These are phyloP conservation scores for Biscogniauxia marginata DNA, from an alignment of 2,329 filamentous ascomycete genomes.

Conservation along the genomic window DNA sequence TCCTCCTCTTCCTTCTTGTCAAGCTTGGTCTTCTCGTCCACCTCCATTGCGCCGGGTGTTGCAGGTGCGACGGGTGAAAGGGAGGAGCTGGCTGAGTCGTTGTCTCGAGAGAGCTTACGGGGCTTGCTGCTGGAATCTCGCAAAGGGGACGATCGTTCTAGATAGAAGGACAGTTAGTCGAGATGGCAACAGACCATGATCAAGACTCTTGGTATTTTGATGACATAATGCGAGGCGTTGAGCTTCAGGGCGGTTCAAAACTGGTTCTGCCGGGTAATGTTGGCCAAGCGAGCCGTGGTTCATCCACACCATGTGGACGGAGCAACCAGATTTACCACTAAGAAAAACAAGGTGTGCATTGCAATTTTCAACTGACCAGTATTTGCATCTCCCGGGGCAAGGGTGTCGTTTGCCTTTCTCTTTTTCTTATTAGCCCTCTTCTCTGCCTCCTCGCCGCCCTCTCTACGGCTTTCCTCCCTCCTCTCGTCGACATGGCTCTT, in stretches of 20 bases:
- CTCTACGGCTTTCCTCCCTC: slow-evolving; percentile 50
- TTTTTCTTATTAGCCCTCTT: slow-evolving; percentile 71
- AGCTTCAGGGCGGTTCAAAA: neutral
- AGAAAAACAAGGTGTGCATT: neutral
- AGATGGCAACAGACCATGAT: neutral
- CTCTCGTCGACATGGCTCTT: slow-evolving; percentile 61
- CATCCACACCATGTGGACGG: neutral
- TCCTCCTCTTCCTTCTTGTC: slow-evolving; percentile 45
- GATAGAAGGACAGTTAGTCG: slow-evolving; percentile 16
- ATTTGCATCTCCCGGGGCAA: slow-evolving; percentile 53
- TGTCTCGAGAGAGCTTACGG: slow-evolving; percentile 49
- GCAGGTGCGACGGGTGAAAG: slow-evolving; percentile 54
- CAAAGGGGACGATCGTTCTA: slow-evolving; percentile 55
- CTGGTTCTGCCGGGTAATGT: neutral
- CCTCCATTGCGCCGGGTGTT: slow-evolving; percentile 57
- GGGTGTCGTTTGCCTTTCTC: slow-evolving; percentile 66
- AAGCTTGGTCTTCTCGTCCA: slow-evolving; percentile 51
- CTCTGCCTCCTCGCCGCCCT: slow-evolving; percentile 47
- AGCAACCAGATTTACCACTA: neutral
- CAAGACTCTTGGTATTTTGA: neutral
- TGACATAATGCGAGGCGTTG: neutral
- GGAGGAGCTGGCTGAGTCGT: slow-evolving; percentile 58
- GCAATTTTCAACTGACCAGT: slow-evolving; percentile 23
- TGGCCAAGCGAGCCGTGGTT: neutral
- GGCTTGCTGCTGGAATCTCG: slow-evolving; percentile 48